Evolutionary conservation across 257 asterid species (phyloP).

Genomic region (Cordia subcordata): DNA sequence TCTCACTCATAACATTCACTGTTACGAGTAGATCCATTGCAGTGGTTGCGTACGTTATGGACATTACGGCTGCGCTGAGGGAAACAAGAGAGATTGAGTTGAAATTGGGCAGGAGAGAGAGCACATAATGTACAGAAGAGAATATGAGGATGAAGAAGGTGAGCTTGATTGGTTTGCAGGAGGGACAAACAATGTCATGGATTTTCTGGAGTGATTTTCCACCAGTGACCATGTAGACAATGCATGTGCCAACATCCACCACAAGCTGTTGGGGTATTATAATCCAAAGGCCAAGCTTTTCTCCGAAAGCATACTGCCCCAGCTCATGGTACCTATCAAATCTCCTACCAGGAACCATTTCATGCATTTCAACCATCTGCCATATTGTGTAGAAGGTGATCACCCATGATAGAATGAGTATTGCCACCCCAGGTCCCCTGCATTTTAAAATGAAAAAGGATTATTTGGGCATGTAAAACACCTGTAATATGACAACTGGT

Average conservation of each 20-base stretch:
- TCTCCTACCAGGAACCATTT: slow-evolving; percentile 63
- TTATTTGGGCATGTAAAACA: no score
- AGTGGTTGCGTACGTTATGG: slow-evolving; percentile 30
- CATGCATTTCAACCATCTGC: slow-evolving; percentile 93
- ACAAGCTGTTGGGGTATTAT: slow-evolving; percentile 63
- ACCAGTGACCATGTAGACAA: slow-evolving; percentile 73
- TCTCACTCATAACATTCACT: no score
- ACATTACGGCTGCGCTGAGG: slow-evolving; percentile 59
- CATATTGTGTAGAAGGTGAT: slow-evolving; percentile 64
- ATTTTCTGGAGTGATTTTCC: slow-evolving; percentile 55
- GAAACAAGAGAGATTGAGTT: slow-evolving; percentile 52
- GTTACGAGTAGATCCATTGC: background rate
- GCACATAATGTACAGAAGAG: slow-evolving; percentile 31
- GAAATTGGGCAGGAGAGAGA: slow-evolving; percentile 57
- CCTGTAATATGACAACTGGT: no score
- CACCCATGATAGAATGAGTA: slow-evolving; percentile 47
- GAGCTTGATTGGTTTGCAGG: slow-evolving; percentile 27
- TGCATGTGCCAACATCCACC: slow-evolving; percentile 52
- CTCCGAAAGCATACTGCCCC: slow-evolving; percentile 65
- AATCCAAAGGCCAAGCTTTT: slow-evolving; percentile 59
- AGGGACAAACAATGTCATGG: slow-evolving; percentile 26
- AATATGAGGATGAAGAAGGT: slow-evolving; percentile 46
- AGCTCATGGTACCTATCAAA: slow-evolving; percentile 71
- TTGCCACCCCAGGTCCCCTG: slow-evolving; percentile 59
- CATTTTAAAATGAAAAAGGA: background rate